These are phyloP conservation scores for Penicillium soppii DNA, from an alignment of 495 filamentous ascomycete species.

Conservation along the genomic window DNA sequence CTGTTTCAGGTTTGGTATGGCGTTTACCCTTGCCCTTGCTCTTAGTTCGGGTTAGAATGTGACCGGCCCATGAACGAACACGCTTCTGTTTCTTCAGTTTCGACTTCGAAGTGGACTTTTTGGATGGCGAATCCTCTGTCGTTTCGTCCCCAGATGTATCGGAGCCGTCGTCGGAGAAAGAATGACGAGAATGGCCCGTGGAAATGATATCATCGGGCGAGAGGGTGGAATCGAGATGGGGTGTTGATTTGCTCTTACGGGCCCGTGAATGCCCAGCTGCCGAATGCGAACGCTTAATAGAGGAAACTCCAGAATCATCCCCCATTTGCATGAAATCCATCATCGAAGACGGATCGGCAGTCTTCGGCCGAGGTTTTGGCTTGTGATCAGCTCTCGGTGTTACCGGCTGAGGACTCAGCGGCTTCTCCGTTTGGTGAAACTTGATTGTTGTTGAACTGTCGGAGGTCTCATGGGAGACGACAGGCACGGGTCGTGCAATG, in stretches of 20 bases:
- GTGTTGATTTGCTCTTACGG: constrained; percentile 35
- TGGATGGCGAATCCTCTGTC: constrained; percentile 15
- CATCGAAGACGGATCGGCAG: constrained; percentile 52
- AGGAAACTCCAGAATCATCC: constrained; percentile 13
- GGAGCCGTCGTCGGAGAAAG: constrained; percentile 35
- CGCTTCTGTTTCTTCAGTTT: constrained; percentile 80
- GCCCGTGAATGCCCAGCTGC: constrained; percentile 35
- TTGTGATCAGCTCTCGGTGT: constrained; percentile 57
- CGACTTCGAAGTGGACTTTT: constrained; percentile 34
- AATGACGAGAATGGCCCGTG: constrained; percentile 27
- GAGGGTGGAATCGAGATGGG: constrained; percentile 26
- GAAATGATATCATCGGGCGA: constrained; percentile 26
- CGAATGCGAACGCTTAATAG: constrained; percentile 37
- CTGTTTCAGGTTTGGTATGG: constrained; percentile 19
- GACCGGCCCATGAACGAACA: constrained; percentile 78
- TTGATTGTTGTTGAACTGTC: constrained; percentile 61
- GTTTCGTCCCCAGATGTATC: constrained; percentile 27
- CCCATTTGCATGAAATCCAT: constrained; percentile 23
- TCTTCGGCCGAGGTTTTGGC: constrained; percentile 44
- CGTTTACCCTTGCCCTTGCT: constrained; percentile 57
- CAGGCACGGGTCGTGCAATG: constrained; percentile 68
- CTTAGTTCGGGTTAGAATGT: constrained; percentile 66
- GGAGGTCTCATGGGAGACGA: constrained; percentile 72
- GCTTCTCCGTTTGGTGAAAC: constrained; percentile 31
- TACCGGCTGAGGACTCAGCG: constrained; percentile 63